Conservation (phyloP, 208 protist genomes). For the Trypanosoma platydactyli region DNA sequence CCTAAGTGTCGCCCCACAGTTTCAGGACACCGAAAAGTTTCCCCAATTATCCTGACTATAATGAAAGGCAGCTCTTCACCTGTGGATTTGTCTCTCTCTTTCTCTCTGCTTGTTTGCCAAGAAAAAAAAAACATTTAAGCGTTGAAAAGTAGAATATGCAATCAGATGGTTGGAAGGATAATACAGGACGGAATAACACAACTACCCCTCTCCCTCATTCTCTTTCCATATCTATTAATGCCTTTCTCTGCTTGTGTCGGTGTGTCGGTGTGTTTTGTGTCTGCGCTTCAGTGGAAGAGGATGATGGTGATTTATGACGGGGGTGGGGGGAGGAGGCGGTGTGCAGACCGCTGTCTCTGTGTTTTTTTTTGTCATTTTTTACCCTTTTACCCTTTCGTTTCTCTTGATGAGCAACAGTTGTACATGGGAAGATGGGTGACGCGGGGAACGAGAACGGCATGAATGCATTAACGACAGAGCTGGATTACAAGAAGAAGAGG, state of each 20-base stretch:
- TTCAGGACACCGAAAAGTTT: slow-evolving; percentile 70
- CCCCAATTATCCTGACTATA: slow-evolving; percentile 38
- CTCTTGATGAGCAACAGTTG: too few relatives aligned
- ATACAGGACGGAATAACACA: too few relatives aligned
- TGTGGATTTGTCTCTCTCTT: background rate
- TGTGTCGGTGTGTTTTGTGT: background rate
- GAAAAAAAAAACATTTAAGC: background rate
- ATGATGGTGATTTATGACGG: background rate
- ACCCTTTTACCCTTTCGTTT: too few relatives aligned
- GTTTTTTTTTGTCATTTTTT: too few relatives aligned
- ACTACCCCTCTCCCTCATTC: background rate
- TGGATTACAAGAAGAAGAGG: slow-evolving; percentile 28
- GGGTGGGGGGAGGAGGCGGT: background rate
- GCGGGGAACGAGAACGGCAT: background rate
- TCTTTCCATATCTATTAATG: background rate
- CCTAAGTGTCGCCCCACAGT: slow-evolving; percentile 56
- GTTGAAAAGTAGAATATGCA: too few relatives aligned
- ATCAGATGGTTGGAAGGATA: too few relatives aligned
- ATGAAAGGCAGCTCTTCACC: too few relatives aligned
- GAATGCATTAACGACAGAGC: background rate
- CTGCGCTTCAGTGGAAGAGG: background rate
- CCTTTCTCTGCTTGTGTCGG: background rate
- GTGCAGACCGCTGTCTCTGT: too few relatives aligned
- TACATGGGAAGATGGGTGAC: too few relatives aligned
- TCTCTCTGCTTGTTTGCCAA: background rate